These are phyloP conservation scores for Calonectria ilicicola DNA, from an alignment of 2,329 filamentous ascomycete genomes.

Conservation along the genomic window DNA sequence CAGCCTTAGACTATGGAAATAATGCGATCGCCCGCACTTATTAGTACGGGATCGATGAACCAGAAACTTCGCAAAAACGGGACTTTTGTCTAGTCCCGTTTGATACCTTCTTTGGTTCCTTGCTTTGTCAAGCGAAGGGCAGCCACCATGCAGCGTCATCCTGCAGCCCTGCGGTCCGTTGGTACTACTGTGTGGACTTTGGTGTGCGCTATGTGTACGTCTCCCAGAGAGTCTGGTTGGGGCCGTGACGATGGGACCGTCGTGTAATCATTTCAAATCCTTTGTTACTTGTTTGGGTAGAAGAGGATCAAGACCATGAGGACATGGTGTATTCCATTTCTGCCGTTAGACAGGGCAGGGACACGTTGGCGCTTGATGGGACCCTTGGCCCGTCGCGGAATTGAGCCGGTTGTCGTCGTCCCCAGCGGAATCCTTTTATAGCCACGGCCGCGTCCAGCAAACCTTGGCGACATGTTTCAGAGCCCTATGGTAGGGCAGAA, in stretches of 20 bases:
- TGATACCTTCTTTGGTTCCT: slow-evolving; percentile 4
- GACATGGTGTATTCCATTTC: background rate
- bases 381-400: background rate
- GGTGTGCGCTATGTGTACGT: background rate
- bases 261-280: background rate
- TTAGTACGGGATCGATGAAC: slow-evolving; percentile 3
- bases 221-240: background rate
- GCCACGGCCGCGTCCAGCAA: background rate
- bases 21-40: background rate
- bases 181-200: background rate
- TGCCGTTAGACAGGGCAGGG: background rate
- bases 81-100: slow-evolving; percentile 23
- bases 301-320: background rate
- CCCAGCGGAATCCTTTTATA: background rate
- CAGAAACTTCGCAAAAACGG: slow-evolving; percentile 16
- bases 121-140: slow-evolving; percentile 1
- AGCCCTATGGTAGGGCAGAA: slow-evolving; percentile 15
- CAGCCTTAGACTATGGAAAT: slow-evolving; percentile 3
- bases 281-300: background rate
- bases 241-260: background rate
- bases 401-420: background rate
- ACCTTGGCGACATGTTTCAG: background rate
- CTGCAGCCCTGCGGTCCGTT: slow-evolving; percentile 18
- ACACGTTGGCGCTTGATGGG: background rate
- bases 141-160: slow-evolving; percentile 20